Evolutionary conservation across 2,329 filamentous ascomycete species (phyloP).

Genomic region (Periconia digitata): DNA sequence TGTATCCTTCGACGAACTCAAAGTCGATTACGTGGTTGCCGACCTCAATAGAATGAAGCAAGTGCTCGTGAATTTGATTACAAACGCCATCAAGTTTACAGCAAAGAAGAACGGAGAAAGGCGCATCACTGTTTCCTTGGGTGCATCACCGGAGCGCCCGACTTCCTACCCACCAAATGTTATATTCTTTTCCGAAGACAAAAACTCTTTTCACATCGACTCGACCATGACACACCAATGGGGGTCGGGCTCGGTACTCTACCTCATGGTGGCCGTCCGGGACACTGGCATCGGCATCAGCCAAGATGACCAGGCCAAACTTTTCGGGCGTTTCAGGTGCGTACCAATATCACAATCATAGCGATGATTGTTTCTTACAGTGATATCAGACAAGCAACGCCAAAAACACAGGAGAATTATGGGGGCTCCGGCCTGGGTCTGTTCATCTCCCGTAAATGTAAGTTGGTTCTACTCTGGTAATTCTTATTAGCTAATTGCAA

Average conservation of each 20-base stretch:
- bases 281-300: conserved; percentile 49
- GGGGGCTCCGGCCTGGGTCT: conserved; percentile 44
- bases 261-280: conserved; percentile 49
- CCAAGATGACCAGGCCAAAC: conserved; percentile 41
- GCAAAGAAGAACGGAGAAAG: conserved; percentile 40
- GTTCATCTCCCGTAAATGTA: conserved; percentile 42
- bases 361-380: not conserved
- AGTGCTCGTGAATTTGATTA: conserved; percentile 48
- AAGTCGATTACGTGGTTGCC: conserved; percentile 42
- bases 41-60: conserved; percentile 43
- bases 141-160: conserved; percentile 41
- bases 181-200: conserved; percentile 44
- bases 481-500: conserved; percentile 3
- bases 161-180: conserved; percentile 48
- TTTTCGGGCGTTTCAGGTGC: conserved; percentile 48
- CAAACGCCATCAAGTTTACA: conserved; percentile 53
- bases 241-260: conserved; percentile 43
- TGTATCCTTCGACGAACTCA: conserved; percentile 41
- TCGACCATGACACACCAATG: conserved; percentile 45
- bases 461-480: not conserved
- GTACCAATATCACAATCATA: not conserved
- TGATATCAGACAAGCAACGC: conserved; percentile 35
- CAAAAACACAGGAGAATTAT: conserved; percentile 46
- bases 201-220: conserved; percentile 42
- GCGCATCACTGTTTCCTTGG: conserved; percentile 46